Evolutionary conservation across 768 basidiomycete species (phyloP), one percentile per base, ranked within the genome.

Genomic region (Suillus sp.): DNA sequence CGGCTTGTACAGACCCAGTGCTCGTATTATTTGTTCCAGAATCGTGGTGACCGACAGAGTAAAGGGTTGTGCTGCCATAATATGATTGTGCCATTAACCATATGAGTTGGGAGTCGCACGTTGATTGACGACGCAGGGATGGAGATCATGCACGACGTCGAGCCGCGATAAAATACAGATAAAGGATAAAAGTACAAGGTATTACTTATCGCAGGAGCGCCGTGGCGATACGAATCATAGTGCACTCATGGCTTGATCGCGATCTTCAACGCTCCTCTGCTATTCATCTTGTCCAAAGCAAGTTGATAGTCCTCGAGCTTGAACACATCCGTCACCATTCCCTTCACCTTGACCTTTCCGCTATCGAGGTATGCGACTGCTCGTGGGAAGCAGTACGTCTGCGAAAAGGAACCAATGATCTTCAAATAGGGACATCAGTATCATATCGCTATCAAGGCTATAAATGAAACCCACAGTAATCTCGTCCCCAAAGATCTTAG

Each of bases 321-420:
- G 76, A 84, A 91, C 16, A 85, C 72, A 68, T 91, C 84, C 8
- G 88, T 81, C 32, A 92, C 89, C 81, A 93, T 91, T n/a, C 90
- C 91, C 73, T 89, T 88, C 27, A 90, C 84, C 61, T 81, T 89
- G 69, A 95, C 80, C 78, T 93, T 95, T 8, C 92, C 91, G 66
- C 86, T 86, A 69, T 96, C 94, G 22, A 96, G 86, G 74, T 95
- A 95, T 14, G 88, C 91, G 40, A 96, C 86, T 2, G 94, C 93
- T 6, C 94, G 88, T 50, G 93, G 92, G 88, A 96, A 95, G 76
- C 93, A 95, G 77, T 81, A 88, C 1, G 88, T 88, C 67, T 95
- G 94, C 10, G 93, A 90, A 80, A 95, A 95, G 1, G 93, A 95
- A 14, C 93, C 93, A 64, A 95, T 92, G 68, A 95, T 94, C 90